These are phyloP conservation scores for Psilocybe subaeruginosa DNA, from an alignment of 768 basidiomycete species.

Conservation along the genomic window DNA sequence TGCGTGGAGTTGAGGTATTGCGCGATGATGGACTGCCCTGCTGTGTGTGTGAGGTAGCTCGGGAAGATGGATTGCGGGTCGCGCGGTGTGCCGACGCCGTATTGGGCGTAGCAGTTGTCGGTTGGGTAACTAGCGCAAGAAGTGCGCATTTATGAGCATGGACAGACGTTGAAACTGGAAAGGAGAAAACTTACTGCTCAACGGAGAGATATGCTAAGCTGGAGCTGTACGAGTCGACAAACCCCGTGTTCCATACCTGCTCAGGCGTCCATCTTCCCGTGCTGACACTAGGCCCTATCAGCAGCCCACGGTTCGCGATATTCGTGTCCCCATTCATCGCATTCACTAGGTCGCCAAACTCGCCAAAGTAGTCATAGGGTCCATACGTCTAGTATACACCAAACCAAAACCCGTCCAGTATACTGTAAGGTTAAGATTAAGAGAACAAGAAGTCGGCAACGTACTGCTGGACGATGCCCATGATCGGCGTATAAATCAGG, in stretches of 20 bases:
- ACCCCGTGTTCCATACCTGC: slow-evolving; percentile 57
- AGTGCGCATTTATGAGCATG: background rate
- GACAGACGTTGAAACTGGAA: background rate
- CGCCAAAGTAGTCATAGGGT: slow-evolving; percentile 50
- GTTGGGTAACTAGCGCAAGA: slow-evolving; percentile 48
- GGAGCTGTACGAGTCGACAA: slow-evolving; percentile 41
- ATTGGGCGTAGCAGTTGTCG: slow-evolving; percentile 63
- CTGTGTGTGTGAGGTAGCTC: slow-evolving; percentile 64
- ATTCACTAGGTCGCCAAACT: slow-evolving; percentile 51
- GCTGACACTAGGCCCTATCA: slow-evolving; percentile 60
- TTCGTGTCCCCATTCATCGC: slow-evolving; percentile 44
- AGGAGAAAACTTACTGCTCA: slow-evolving; percentile 48
- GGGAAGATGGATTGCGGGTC: slow-evolving; percentile 55
- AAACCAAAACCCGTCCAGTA: background rate
- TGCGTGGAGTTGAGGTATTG: slow-evolving; percentile 55
- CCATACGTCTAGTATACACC: slow-evolving; percentile 32
- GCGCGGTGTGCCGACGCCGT: slow-evolving; percentile 40
- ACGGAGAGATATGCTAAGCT: slow-evolving; percentile 53
- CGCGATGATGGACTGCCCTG: slow-evolving; percentile 49
- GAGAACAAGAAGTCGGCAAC: background rate
- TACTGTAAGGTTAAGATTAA: background rate
- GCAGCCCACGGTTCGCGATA: slow-evolving; percentile 40
- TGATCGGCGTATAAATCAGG: slow-evolving; percentile 52
- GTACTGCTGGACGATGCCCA: slow-evolving; percentile 36
- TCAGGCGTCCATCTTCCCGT: slow-evolving; percentile 58